Percentiles rank a stretch among this genome's conserved stretches.
Conservation (phyloP, 768 basidiomycete species). For the Suillus variegatus region DNA sequence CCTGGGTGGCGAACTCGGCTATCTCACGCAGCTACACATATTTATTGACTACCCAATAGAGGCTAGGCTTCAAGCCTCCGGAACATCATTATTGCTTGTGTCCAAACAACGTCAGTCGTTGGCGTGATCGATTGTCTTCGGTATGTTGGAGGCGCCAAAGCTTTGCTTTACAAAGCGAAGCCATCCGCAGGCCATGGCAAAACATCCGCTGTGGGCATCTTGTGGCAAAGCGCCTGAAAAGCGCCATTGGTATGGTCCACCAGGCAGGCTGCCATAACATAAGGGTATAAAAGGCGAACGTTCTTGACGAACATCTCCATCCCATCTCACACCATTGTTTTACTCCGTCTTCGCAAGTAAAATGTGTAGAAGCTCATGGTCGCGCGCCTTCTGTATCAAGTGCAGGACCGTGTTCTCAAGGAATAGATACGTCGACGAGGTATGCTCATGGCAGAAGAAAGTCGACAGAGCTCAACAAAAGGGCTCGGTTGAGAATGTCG, state of each 20-base stretch:
- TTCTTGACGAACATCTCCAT: too few relatives aligned
- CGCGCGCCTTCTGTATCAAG: neutral
- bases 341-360: conserved; percentile 24
- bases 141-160: neutral
- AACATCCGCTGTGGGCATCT: neutral
- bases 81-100: neutral
- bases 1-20: conserved; percentile 12
- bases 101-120: neutral
- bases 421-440: neutral
- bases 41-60: conserved; percentile 49
- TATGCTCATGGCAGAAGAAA: neutral
- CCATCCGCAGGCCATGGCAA: neutral
- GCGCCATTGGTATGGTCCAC: neutral
- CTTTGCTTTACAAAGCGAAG: neutral
- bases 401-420: neutral
- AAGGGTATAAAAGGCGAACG: neutral
- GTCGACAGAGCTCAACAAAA: neutral
- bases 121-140: neutral
- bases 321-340: neutral
- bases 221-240: neutral
- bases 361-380: conserved; percentile 59
- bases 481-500: too few relatives aligned
- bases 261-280: neutral
- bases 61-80: neutral
- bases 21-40: conserved; percentile 50